Base-by-base conservation (phyloP, 2,329 filamentous ascomycete species). In the Fusarium sororula region DNA sequence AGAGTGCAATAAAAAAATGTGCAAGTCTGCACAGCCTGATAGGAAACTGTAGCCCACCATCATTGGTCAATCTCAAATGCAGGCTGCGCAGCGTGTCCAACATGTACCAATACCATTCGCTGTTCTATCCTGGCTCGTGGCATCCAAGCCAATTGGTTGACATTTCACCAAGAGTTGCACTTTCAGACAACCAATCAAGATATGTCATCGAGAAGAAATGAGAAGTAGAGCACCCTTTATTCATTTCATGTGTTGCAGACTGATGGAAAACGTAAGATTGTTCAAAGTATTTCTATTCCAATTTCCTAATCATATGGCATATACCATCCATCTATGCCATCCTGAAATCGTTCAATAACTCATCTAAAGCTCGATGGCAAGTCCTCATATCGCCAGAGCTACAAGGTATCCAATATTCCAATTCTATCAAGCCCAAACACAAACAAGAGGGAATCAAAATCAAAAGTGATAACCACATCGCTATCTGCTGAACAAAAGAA, bases 401-500 rank as follows among this genome's bases (percentile, higher is more conserved):
- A 35, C 30, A 44, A 54, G 67, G 59, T 55, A 63, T 56, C 71
- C 66, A 68, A 28, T 45, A 64, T 56, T 75, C 71, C 66, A 56
- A 26, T 42, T 71, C 63, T 76, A 77, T 63, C 44, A 30, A 20
- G 37, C 35, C 37, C 24, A 48, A 44, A 54, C n/a, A 44, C 63
- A 68, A 50, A 26, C 18, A 67, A 59, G 54, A 35, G 7, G 37
- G 59, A 70, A 56, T 13, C n/a, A 55, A 70, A 66, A 64, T 22
- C n/a, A 24, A 64, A 70, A 26, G 32, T 62, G 47, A 47, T 37
- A 44, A 44, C 58, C 38, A 44, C 24, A 61, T 63, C 59, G 70
- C 73, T 74, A 32, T 56, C 53, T 62, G 64, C 70, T 74, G 17
- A 63, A 15, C 13, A 68, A 75, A 76, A 72, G 32, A 35, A 68